Base-by-base conservation (phyloP, 2,329 filamentous ascomycete genomes). In the Phoma herbarum region DNA sequence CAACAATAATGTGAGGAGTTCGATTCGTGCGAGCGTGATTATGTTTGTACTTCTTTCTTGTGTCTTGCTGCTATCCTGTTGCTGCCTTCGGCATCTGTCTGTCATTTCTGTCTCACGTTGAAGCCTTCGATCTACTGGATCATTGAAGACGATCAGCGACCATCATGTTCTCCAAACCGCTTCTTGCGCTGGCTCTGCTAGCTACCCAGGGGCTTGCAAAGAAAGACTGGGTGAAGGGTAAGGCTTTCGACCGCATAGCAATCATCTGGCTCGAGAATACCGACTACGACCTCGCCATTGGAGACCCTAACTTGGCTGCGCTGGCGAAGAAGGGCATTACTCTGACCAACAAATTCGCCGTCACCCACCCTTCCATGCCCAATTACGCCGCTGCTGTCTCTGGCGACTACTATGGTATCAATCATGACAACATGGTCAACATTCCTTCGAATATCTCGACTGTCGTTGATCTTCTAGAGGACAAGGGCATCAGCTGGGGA, bases 191-290 rank as follows among this genome's bases (percentile, higher is more conserved):
- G 41, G 54, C 61, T n/a, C 16, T 69, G 26, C 53, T 66, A 14
- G 59, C 61, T 4, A 56, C 25, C 14, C n/a, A 52, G 33, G 52
- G 60, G 59, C 10, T 86, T 83, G 29, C 88, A 83, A 73, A 50
- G 53, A 44, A 58, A 23, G 49, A 58, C 37, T 73, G 86, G 68
- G 86, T 93, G 50, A 83, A 86, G 71, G 91, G 91, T 61, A 86
- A 88, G 71, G 86, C 83, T 0, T 93, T 93, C 72, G 85, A 92
- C 72, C 86, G 90, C 16, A 85, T 91, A 61, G 86, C 87, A 54
- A 85, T 87, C 57, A 87, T 93, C 75, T 93, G 89, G 88, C 83
- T 92, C 46, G 91, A 93, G 80, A 93, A 93, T 74, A 90, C 88
- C 47, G 82, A 86, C 75, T 93, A 85, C 64, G 83, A 86, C 51